Percentiles rank a stretch among this genome's conserved stretches.
phyloP scores from a whole-genome alignment of 352 stramenopile species.

The Pythium brachiatum region DNA sequence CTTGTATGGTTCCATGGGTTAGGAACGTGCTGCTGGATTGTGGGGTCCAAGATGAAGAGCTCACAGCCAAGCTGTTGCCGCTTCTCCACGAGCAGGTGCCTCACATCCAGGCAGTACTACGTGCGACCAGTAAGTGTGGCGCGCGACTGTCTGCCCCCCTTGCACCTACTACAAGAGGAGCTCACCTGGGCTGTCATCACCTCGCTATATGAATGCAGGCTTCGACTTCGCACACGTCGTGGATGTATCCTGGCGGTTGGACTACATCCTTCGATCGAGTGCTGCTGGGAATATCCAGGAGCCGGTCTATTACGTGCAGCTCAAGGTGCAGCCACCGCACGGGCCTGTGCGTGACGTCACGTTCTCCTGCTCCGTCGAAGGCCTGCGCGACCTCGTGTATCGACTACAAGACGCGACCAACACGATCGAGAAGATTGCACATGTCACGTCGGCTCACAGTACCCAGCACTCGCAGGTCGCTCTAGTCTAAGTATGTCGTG shows the following conservation, averaged over 20 bases:
- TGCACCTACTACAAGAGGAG: too few species aligned
- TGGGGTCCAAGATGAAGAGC: constrained; percentile 20
- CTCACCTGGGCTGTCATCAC: too few species aligned
- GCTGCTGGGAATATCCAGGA: constrained; percentile 51
- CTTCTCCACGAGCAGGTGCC: constrained; percentile 15
- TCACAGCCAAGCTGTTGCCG: constrained; percentile 16
- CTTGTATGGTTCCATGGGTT: too few species aligned
- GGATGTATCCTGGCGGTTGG: constrained; percentile 65
- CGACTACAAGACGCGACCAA: constrained; percentile 61
- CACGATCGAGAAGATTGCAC: constrained; percentile 54
- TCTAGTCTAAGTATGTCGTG: neutral
- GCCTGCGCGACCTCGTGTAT: constrained; percentile 68
- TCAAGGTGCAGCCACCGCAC: constrained; percentile 53
- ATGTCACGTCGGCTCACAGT: neutral
- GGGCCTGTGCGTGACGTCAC: constrained; percentile 32
- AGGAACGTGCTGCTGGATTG: constrained; percentile 2
- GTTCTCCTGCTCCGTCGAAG: constrained; percentile 71
- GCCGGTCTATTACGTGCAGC: constrained; percentile 61
- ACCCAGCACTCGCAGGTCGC: neutral
- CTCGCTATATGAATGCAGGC: constrained; percentile 30
- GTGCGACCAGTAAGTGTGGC: constrained; percentile 19
- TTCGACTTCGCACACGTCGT: constrained; percentile 78
- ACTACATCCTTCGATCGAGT: constrained; percentile 65
- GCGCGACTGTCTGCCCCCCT: too few species aligned
- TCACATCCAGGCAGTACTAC: constrained; percentile 13